Evolutionary conservation across 495 filamentous ascomycete species (phyloP).

Genomic region (Letharia lupina): DNA sequence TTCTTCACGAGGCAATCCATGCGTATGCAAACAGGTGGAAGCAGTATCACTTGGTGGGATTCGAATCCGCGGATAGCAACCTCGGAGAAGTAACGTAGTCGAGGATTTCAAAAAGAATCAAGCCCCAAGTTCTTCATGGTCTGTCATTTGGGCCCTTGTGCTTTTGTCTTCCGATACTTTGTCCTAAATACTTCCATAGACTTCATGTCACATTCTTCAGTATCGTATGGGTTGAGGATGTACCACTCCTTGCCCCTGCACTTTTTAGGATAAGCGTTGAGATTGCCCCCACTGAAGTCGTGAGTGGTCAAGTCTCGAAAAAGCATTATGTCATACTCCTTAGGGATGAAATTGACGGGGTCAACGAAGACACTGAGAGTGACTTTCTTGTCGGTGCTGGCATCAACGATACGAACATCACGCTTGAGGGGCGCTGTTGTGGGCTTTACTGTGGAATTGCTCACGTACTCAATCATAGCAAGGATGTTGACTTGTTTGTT

Average conservation of each 20-base stretch:
- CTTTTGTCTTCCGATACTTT: neutral
- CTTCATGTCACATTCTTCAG: neutral
- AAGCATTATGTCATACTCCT: constrained; percentile 24
- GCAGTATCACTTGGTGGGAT: constrained; percentile 6
- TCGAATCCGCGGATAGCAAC: neutral
- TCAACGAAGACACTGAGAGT: constrained; percentile 25
- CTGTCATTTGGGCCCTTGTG: neutral
- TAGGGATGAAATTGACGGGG: constrained; percentile 22
- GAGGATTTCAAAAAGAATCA: neutral
- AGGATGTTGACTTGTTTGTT: constrained; percentile 23
- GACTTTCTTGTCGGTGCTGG: constrained; percentile 22
- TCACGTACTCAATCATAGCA: constrained; percentile 21
- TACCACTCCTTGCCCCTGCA: constrained; percentile 26
- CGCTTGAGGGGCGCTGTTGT: constrained; percentile 21
- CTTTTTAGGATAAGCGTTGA: constrained; percentile 24
- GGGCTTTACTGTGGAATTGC: constrained; percentile 18
- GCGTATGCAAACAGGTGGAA: constrained; percentile 1
- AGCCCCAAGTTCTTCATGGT: neutral
- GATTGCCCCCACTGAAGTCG: constrained; percentile 19
- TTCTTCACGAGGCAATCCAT: neutral
- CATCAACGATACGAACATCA: constrained; percentile 25
- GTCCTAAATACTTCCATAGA: neutral
- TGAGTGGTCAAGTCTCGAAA: constrained; percentile 25
- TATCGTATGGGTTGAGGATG: constrained; percentile 19
- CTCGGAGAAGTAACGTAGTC: neutral